Evolutionary conservation across 768 basidiomycete genomes (phyloP).

Genomic region (Boletus subparvulus): DNA sequence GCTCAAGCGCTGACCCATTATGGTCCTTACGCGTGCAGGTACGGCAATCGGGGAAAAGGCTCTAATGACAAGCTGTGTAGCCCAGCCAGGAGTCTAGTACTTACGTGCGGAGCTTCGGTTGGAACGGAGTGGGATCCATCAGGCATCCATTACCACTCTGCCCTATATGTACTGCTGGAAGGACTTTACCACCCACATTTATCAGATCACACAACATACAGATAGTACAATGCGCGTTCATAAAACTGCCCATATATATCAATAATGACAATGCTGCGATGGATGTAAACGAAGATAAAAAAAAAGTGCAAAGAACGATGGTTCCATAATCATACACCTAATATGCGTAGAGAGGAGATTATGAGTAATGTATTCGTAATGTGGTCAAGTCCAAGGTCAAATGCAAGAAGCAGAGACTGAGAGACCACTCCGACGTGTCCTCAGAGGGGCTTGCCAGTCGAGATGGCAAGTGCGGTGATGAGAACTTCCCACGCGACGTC

Average conservation of each 20-base stretch:
- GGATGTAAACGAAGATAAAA: background rate
- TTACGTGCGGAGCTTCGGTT: conserved; percentile 54
- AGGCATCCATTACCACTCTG: conserved; percentile 33
- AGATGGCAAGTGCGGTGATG: conserved; percentile 38
- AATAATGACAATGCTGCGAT: conserved; percentile 19
- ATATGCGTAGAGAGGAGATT: background rate
- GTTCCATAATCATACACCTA: conserved; percentile 27
- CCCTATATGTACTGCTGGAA: background rate
- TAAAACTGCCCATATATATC: conserved; percentile 23
- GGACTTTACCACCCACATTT: background rate
- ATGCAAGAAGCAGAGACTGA: background rate
- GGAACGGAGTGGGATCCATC: conserved; percentile 49
- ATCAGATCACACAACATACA: background rate
- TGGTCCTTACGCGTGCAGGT: too few relatives aligned
- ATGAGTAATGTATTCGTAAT: conserved; percentile 4
- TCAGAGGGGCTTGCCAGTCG: conserved; percentile 25
- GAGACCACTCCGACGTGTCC: background rate
- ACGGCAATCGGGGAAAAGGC: too few relatives aligned
- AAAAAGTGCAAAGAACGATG: background rate
- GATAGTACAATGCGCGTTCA: conserved; percentile 8
- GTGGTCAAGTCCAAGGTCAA: conserved; percentile 12
- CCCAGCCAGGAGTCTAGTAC: background rate
- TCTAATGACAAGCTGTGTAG: too few relatives aligned
- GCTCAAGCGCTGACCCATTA: too few relatives aligned
- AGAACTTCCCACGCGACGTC: conserved; percentile 53